Evolutionary conservation across 768 basidiomycete genomes (phyloP).

Genomic region (Rubroboletus satanas): DNA sequence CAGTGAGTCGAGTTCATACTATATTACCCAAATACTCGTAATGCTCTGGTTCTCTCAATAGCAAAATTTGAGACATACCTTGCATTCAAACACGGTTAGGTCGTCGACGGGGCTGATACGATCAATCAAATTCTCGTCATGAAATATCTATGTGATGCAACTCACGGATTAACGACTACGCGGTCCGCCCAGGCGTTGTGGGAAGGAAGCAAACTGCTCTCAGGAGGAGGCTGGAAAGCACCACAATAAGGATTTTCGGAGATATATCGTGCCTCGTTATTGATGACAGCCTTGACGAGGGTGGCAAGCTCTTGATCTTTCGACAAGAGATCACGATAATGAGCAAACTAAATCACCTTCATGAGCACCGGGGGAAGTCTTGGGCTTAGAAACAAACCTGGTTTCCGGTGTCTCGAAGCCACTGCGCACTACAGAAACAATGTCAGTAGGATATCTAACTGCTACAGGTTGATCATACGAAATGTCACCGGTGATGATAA

Average conservation of each 20-base stretch:
- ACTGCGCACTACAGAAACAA: slow-evolving; percentile 56
- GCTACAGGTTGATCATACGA: slow-evolving; percentile 45
- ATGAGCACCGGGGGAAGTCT: not conserved
- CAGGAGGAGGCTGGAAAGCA: slow-evolving; percentile 76
- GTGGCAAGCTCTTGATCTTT: slow-evolving; percentile 55
- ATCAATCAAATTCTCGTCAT: not conserved
- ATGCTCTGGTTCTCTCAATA: not conserved
- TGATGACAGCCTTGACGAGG: slow-evolving; percentile 77
- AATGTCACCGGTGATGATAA: slow-evolving; percentile 80
- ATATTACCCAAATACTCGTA: not conserved
- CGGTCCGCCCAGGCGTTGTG: slow-evolving; percentile 67
- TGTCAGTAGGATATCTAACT: slow-evolving; percentile 4
- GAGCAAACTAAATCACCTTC: slow-evolving; percentile 51
- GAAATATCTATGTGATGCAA: not conserved
- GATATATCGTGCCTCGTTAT: slow-evolving; percentile 74
- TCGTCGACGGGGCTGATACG: slow-evolving; percentile 58
- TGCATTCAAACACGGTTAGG: slow-evolving; percentile 77
- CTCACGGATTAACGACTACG: slow-evolving; percentile 73
- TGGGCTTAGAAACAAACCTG: slow-evolving; percentile 42
- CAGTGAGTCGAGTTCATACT: slow-evolving; percentile 80
- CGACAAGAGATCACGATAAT: slow-evolving; percentile 58
- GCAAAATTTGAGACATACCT: slow-evolving; percentile 38
- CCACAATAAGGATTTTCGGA: slow-evolving; percentile 75
- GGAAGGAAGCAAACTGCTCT: slow-evolving; percentile 61
- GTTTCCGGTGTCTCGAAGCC: slow-evolving; percentile 80